These are phyloP conservation scores for Paraphaeosphaeria sporulosa DNA, from an alignment of 2,329 filamentous ascomycete genomes.

Conservation along the genomic window DNA sequence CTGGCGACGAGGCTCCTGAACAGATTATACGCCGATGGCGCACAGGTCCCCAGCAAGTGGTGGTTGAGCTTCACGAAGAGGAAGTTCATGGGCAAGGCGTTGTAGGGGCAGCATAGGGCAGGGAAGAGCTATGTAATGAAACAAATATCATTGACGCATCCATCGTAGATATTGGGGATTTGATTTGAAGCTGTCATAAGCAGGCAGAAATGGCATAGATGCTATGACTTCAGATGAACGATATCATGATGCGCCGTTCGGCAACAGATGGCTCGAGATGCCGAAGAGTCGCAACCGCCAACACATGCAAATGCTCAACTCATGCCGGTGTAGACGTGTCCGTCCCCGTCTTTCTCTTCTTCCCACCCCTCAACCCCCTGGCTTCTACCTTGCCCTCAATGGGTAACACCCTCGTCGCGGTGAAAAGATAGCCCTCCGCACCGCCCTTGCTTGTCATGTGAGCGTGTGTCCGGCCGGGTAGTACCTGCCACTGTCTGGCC, in stretches of 20 bases:
- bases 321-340: constrained; percentile 22
- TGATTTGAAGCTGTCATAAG: not conserved
- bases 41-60: constrained; percentile 74
- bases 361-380: constrained; percentile 72
- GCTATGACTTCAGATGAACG: not conserved
- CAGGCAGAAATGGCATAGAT: not conserved
- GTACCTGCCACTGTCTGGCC: constrained; percentile 84
- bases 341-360: constrained; percentile 66
- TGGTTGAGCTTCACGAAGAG: constrained; percentile 99
- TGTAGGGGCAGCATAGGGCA: constrained; percentile 29
- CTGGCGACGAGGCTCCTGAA: constrained; percentile 82
- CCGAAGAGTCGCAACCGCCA: not conserved
- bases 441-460: constrained; percentile 90
- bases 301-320: not conserved
- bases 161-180: not conserved
- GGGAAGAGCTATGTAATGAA: not conserved
- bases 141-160: not conserved
- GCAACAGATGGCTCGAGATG: not conserved
- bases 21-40: constrained; percentile 82
- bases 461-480: constrained; percentile 91
- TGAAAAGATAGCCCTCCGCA: constrained; percentile 89
- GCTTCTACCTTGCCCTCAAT: constrained; percentile 82
- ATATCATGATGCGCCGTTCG: not conserved
- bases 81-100: constrained; percentile 96
- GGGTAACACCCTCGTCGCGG: constrained; percentile 80